Percentiles rank a stretch among this genome's conserved stretches.
Conservation (phyloP, 352 stramenopile species). For the Globisporangium echinulatum region DNA sequence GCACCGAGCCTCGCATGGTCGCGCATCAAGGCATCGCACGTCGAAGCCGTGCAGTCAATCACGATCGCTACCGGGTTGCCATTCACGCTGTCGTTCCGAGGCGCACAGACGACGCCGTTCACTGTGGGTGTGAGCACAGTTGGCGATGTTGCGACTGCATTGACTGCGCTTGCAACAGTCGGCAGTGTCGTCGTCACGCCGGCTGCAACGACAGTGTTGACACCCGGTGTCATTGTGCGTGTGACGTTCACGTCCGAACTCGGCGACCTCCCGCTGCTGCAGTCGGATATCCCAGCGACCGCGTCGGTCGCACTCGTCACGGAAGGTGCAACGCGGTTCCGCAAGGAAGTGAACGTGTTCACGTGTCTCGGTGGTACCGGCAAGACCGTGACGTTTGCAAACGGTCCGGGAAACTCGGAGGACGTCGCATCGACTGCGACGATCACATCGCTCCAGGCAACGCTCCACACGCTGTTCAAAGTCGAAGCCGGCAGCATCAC, state of each 20-base stretch:
- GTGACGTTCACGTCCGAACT: slow-evolving; percentile 56
- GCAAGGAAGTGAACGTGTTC: slow-evolving; percentile 63
- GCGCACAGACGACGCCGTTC: slow-evolving; percentile 20
- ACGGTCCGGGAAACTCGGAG: not conserved
- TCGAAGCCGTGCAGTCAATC: slow-evolving; percentile 40
- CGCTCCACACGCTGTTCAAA: slow-evolving; percentile 40
- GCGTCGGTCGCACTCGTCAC: slow-evolving; percentile 24
- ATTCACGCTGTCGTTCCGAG: slow-evolving; percentile 57
- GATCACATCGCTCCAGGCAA: slow-evolving; percentile 25
- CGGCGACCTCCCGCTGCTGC: slow-evolving; percentile 38
- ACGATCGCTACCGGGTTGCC: slow-evolving; percentile 12
- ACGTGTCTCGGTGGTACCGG: slow-evolving; percentile 29
- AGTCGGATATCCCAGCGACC: slow-evolving; percentile 1
- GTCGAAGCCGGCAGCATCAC: slow-evolving; percentile 53
- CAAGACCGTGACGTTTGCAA: slow-evolving; percentile 25
- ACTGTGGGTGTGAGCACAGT: slow-evolving; percentile 30
- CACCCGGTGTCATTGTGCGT: slow-evolving; percentile 18
- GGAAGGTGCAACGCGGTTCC: slow-evolving; percentile 45
- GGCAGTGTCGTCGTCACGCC: slow-evolving; percentile 39
- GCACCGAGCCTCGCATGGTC: slow-evolving; percentile 60
- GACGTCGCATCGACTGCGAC: slow-evolving; percentile 20
- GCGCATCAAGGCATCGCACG: slow-evolving; percentile 18
- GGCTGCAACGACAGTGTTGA: slow-evolving; percentile 14
- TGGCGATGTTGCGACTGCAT: slow-evolving; percentile 17
- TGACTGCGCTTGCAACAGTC: slow-evolving; percentile 39